Evolutionary conservation across 2,329 filamentous ascomycete genomes (phyloP), one percentile per base, ranked within the genome.

Genomic region (Phoma sp.): DNA sequence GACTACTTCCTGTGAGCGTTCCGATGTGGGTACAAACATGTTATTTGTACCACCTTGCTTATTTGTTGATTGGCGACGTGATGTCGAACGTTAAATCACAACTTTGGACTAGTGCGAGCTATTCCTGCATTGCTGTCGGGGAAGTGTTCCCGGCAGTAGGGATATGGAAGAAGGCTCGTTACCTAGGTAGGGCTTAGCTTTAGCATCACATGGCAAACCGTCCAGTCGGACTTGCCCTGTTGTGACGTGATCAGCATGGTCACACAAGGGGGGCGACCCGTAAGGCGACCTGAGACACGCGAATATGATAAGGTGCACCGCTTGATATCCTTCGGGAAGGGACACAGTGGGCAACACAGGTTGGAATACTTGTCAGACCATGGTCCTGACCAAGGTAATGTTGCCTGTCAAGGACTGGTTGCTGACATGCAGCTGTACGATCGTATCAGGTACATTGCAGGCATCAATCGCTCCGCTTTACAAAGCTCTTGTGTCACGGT

Each of bases 81-180:
- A 48, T 43, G 51, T 62, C 57, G 34, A 42, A 54, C 42, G 57
- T 58, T 55, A 54, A 47, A 51, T 42, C 54, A 47, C 45, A 26
- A 21, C 51, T 55, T 29, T 11, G 28, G 26, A 36, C 55, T 63
- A 61, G 49, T 48, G 42, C 45, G 20, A 43, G 48, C 49, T 55
- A 40, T 47, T 40, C 40, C 38, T 57, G 56, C 58, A 57, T 25
- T 30, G 34, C 30, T 42, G 42, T 32, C 61, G 59, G 61, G 61
- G 59, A 59, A 60, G 34, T 30, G 36, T 43, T 60, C 50, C 61
- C 61, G 59, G 39, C 29, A 28, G 46, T 42, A 56, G 51, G 54
- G 51, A 47, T 37, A 18, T 34, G 25, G 18, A 33, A 18, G 18
- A 33, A 18, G 15, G 14, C 17, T 29, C 17, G 45, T 48, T 40